Evolutionary conservation across 129 eudicot genomes (phyloP), one percentile per base, ranked within the genome.

Genomic region (Flaveria brownii): DNA sequence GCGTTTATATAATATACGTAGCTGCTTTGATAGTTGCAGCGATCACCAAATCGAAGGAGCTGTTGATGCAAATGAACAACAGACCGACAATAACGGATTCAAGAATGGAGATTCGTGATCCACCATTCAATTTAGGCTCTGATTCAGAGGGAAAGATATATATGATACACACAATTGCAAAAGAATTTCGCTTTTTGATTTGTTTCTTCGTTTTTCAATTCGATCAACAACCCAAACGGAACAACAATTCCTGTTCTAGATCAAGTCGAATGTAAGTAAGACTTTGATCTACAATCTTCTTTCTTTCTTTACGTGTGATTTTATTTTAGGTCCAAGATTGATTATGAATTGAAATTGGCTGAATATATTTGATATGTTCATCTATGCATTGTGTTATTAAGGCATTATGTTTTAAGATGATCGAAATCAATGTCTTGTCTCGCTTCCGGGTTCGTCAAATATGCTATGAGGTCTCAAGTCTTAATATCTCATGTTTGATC

Each of bases 101-200:
- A 14, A 68, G 14, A 57, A 22, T 77, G 81, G 74, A 77, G 74
- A 77, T 22, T 54, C 74, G 52, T 67, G 68, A 55, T 43, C 41
- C 74, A 13, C 81, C 81, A 77, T 77, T 77, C 57, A 50, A 50
- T 50, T 66, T 65, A 66, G 54, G 50, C n/a, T 50, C 36, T 65
- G 43, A 67, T 77, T 67, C 68, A 22, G 16, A 59, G n/a, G 6
- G 6, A 57, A 30, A 23, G 65, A 67, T 18, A 39, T 45, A 28
- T 28, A 20, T 20, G 22, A 20, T 20, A 20, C 22, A 30, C 36
- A 51, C 10, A 7, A 30, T 33, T 42, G 36, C 41, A 13, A 43
- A 52, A 77, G 14, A 22, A 20, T 22, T 54, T 59, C 15, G 46
- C 16, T 33, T 77, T 51, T 67, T 20, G 22, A 20, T 20, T 54